These are phyloP conservation scores for Kwoniella sp. DNA, from an alignment of 768 basidiomycete species.

Conservation along the genomic window DNA sequence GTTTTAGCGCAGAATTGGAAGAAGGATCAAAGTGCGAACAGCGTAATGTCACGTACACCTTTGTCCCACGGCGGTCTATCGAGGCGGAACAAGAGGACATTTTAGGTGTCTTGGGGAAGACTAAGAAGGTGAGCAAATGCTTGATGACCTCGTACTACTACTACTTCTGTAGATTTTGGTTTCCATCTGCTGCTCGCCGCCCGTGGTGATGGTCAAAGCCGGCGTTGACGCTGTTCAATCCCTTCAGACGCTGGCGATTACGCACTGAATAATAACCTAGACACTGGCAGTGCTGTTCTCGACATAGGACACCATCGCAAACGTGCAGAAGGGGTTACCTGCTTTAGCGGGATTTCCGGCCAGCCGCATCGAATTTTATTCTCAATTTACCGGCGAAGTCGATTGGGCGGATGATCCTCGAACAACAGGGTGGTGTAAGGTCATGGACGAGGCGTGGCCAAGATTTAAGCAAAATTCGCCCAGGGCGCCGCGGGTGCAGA, in stretches of 20 bases:
- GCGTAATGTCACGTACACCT: conserved; percentile 36
- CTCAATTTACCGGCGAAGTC: background rate
- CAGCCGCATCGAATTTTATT: conserved; percentile 35
- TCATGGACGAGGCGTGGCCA: conserved; percentile 42
- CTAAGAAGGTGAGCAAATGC: too few species aligned
- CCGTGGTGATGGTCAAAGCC: too few species aligned
- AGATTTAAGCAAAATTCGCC: conserved; percentile 25
- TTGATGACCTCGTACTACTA: too few species aligned
- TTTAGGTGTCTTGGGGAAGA: conserved; percentile 36
- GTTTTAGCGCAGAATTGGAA: too few species aligned
- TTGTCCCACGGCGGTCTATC: conserved; percentile 34
- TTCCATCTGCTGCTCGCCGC: too few species aligned
- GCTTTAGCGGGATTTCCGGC: conserved; percentile 21
- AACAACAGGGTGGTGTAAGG: conserved; percentile 29
- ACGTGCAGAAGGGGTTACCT: conserved; percentile 31
- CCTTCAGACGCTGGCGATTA: too few species aligned
- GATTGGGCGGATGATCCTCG: conserved; percentile 7
- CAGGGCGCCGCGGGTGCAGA: conserved; percentile 10
- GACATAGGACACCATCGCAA: conserved; percentile 32
- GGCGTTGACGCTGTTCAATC: too few species aligned
- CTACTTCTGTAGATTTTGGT: too few species aligned
- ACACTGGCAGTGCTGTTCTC: too few species aligned
- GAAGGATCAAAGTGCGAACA: background rate
- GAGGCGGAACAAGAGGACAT: conserved; percentile 24
- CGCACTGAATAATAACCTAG: too few species aligned